These are phyloP conservation scores for Brettanomyces custersianus DNA, from an alignment of 805 yeast genomes.

Conservation along the genomic window DNA sequence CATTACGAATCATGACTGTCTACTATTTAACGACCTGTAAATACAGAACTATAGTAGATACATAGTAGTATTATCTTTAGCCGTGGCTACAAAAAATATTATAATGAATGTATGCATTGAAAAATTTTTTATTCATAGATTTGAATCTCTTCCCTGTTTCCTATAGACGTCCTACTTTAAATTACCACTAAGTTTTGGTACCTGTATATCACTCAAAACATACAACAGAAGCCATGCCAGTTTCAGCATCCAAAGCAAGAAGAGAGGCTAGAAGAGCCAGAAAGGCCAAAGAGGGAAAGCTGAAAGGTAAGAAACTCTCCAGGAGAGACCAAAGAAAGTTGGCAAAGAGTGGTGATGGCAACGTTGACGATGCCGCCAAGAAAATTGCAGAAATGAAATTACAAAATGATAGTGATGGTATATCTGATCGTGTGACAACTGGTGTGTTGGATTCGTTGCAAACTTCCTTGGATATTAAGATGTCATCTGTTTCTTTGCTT, in stretches of 20 bases:
- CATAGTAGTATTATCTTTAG: too few relatives aligned
- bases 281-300: constrained; percentile 75
- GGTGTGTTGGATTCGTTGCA: constrained; percentile 88
- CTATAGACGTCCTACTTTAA: too few relatives aligned
- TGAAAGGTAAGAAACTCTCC: constrained; percentile 54
- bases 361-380: constrained; percentile 47
- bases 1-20: too few relatives aligned
- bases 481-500: constrained; percentile 80
- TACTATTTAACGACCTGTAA: too few relatives aligned
- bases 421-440: constrained; percentile 95
- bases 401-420: constrained; percentile 89
- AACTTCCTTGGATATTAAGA: constrained; percentile 90
- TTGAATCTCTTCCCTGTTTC: too few relatives aligned
- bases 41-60: too few relatives aligned
- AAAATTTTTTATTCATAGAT: too few relatives aligned
- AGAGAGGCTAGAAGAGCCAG: constrained; percentile 96
- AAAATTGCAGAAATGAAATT: constrained; percentile 80
- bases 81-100: too few relatives aligned
- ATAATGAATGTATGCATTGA: too few relatives aligned
- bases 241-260: constrained; percentile 93
- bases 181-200: background rate
- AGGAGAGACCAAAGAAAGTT: constrained; percentile 38
- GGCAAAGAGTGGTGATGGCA: constrained; percentile 43
- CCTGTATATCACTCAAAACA: background rate
- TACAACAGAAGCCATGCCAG: constrained; percentile 34